phyloP scores from a whole-genome alignment of 768 basidiomycete species.

The Mycena floridula region DNA sequence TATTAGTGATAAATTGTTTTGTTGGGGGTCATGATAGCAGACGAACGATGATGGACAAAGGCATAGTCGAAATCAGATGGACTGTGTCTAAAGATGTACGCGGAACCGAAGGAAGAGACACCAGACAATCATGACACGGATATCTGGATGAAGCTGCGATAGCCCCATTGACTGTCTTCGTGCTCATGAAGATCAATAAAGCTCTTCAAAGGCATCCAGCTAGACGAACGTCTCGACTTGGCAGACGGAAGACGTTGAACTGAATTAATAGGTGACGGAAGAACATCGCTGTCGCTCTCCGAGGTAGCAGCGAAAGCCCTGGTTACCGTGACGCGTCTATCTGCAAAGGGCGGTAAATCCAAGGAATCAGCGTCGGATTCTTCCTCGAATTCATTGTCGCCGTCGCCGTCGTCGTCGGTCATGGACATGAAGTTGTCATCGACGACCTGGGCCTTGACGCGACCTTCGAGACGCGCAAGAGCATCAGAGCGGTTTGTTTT shows the following conservation, averaged over 20 bases:
- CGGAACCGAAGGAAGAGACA: not conserved
- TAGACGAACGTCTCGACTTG: conserved; percentile 21
- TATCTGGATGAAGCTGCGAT: conserved; percentile 64
- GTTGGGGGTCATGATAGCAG: no score
- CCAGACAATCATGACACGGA: not conserved
- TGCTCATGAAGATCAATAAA: conserved; percentile 57
- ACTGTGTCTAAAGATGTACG: no score
- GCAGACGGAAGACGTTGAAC: conserved; percentile 9
- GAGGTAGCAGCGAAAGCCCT: not conserved
- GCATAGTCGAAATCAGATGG: no score
- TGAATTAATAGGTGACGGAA: not conserved
- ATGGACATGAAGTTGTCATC: conserved; percentile 70
- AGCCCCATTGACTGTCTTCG: conserved; percentile 40
- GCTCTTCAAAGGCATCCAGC: conserved; percentile 54
- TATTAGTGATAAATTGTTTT: no score
- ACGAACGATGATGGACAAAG: no score
- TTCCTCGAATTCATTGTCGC: no score
- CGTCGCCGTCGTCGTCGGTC: conserved; percentile 47
- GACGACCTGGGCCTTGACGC: conserved; percentile 31
- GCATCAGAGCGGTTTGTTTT: conserved; percentile 50
- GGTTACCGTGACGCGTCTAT: not conserved
- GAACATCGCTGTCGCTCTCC: conserved; percentile 5
- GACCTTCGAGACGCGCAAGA: conserved; percentile 60
- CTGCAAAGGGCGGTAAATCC: not conserved
- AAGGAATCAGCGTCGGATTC: conserved; percentile 4